These are phyloP conservation scores for Apiospora pterosperma DNA, from an alignment of 2,329 filamentous ascomycete species.

Conservation along the genomic window DNA sequence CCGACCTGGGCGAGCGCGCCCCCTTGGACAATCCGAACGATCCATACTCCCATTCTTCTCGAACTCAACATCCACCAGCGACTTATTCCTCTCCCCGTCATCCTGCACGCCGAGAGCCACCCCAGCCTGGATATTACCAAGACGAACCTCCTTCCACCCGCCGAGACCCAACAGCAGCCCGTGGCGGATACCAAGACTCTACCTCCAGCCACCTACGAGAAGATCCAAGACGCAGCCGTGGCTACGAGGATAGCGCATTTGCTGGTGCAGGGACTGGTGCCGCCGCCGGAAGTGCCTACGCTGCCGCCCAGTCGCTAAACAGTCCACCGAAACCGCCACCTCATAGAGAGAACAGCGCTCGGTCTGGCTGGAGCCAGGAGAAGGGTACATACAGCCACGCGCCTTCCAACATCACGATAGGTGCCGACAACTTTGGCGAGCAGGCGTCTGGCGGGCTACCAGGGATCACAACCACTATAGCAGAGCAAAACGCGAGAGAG, in stretches of 20 bases:
- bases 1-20: conserved; percentile 23
- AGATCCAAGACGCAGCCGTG: conserved; percentile 30
- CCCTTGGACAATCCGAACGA: conserved; percentile 23
- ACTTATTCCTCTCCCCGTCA: conserved; percentile 10
- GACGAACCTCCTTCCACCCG: conserved; percentile 19
- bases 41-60: conserved; percentile 12
- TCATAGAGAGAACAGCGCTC: conserved; percentile 6
- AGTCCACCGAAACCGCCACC: conserved; percentile 20
- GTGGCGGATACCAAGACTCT: conserved; percentile 31
- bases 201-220: conserved; percentile 30
- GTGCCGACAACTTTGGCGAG: conserved; percentile 64
- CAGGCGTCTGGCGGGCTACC: conserved; percentile 63
- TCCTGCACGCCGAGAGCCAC: conserved; percentile 6
- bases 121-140: conserved; percentile 18
- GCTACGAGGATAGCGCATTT: conserved; percentile 12
- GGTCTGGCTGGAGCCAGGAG: background rate
- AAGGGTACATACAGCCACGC: background rate
- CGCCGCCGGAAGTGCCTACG: conserved; percentile 17
- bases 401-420: conserved; percentile 45
- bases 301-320: conserved; percentile 14
- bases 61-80: conserved; percentile 8
- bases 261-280: conserved; percentile 18
- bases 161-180: conserved; percentile 14
- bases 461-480: conserved; percentile 63
- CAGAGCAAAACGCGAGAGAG: conserved; percentile 60